These are phyloP conservation scores for Lophiostoma macrostomum DNA, from an alignment of 495 filamentous ascomycete species.

Conservation along the genomic window DNA sequence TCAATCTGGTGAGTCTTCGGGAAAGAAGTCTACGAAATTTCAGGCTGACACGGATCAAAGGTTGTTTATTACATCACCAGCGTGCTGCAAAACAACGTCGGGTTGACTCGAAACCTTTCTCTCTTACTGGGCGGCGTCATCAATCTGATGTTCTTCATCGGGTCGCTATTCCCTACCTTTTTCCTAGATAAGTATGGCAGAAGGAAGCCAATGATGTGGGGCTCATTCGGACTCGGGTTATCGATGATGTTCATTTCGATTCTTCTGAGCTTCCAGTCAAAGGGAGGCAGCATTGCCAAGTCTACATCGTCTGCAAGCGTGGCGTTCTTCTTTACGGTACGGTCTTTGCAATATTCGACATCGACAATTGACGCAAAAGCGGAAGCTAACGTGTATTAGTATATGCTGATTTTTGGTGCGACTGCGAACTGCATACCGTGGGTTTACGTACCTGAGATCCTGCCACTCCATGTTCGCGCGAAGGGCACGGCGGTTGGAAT, in stretches of 20 bases:
- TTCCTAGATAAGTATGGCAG: conserved; percentile 47
- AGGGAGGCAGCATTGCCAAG: conserved; percentile 20
- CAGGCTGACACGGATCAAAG: no score
- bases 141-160: conserved; percentile 39
- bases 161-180: conserved; percentile 48
- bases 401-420: conserved; percentile 48
- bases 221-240: conserved; percentile 49
- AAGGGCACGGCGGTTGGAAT: conserved; percentile 47
- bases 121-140: conserved; percentile 39
- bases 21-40: no score
- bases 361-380: no score
- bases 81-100: conserved; percentile 37
- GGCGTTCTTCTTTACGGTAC: conserved; percentile 47
- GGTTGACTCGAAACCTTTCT: conserved; percentile 33
- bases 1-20: conserved; percentile 40
- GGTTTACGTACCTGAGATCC: conserved; percentile 49
- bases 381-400: conserved; percentile 23
- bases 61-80: conserved; percentile 37
- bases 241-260: conserved; percentile 53
- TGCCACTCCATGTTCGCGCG: conserved; percentile 39
- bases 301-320: conserved; percentile 43
- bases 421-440: conserved; percentile 50
- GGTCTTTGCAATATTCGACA: no score
- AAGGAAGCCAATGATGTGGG: conserved; percentile 58
- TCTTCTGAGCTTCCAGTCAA: conserved; percentile 48